Evolutionary conservation across 805 yeast genomes (phyloP), one percentile per base, ranked within the genome.

Genomic region (Zygoascus flipseniorum): DNA sequence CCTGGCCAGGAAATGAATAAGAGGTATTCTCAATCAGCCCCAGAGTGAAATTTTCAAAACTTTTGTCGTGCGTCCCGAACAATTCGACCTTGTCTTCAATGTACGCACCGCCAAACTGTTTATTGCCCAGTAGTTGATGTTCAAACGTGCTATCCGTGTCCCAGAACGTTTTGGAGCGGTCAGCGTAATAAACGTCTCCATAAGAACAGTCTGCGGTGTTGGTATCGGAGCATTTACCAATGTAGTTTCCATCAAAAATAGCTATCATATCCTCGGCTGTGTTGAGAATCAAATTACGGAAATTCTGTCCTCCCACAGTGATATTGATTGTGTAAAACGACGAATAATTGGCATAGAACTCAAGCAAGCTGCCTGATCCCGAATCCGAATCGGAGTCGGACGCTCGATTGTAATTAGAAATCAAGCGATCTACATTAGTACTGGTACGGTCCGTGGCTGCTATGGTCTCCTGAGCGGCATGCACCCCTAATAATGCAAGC

Each of bases 1-100:
- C 16, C 18, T 31, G 47, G 20, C 59, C 59, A 4, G 52, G 52
- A 13, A 48, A 37, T 14, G 43, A 32, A 31, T n/a, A 8, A 28
- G 49, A 43, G 2, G 53, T 28, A n/a, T 51, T 31, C 41, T 52
- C 41, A 2, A 50, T 57, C 6, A 54, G 32, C 2, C 52, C 58
- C 31, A 58, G 44, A 37, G 53, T 31, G 23, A 49, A 45, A 26
- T 51, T 31, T 16, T 42, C 26, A 13, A 55, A 37, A 3, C 2
- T 31, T 43, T 10, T 9, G 9, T 14, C 20, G n/a, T 8, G 41
- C 49, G 39, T 31, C 3, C 16, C 31, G 31, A 11, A 48, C 54
- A 18, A 54, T 14, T 6, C n/a, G 18, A 58, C 20, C 8, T 18
- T 48, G 42, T 58, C 61, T 13, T 48, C 20, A 9, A 46, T 57